Evolutionary conservation across 2,329 filamentous ascomycete species (phyloP), one percentile per base, ranked within the genome.

Genomic region (Colletotrichum aenigma): DNA sequence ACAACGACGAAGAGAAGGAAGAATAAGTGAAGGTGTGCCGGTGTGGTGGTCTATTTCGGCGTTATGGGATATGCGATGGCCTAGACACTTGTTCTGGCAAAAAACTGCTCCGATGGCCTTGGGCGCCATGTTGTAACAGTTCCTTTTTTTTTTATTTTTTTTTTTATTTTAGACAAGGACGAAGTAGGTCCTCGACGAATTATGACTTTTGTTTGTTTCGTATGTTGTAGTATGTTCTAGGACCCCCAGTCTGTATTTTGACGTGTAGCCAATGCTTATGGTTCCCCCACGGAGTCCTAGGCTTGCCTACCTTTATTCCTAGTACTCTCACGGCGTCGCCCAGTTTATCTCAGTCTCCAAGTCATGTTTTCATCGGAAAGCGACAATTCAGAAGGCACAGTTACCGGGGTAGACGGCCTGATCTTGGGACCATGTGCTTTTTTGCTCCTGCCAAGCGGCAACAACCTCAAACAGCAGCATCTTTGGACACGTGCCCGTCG

Each of bases 1-100:
- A 74, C 8, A 26, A 65, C 24, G 70, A 75, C 13, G 70, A 75
- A 4, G 74, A 69, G 21, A 68, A 75, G 43, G 70, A 73, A 7
- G 70, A 73, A n/a, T 72, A 21, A 43, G 16, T 7, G 6, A 28
- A 7, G 24, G 55, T 13, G 10, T 30, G 32, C 21, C 28, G 34
- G 34, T 21, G 8, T 30, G 32, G 60, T 21, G 16, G 18, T 18
- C 21, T n/a, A 34, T 64, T 62, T 55, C 15, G 68, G 68, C 68
- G 68, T 71, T 70, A 12, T 26, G 67, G 67, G 15, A 21, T 24
- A 13, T 52, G 26, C 38, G 8, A 66, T 38, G 16, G 38, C 34
- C 38, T 43, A 21, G 62, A 28, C 9, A 32, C 24, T 34, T 30
- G 10, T 48, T 26, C 18, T 5, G 62, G 16, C 43, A 12, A 16